phyloP scores from a whole-genome alignment of 2,329 filamentous ascomycete species.

The Xylaria arbuscula region DNA sequence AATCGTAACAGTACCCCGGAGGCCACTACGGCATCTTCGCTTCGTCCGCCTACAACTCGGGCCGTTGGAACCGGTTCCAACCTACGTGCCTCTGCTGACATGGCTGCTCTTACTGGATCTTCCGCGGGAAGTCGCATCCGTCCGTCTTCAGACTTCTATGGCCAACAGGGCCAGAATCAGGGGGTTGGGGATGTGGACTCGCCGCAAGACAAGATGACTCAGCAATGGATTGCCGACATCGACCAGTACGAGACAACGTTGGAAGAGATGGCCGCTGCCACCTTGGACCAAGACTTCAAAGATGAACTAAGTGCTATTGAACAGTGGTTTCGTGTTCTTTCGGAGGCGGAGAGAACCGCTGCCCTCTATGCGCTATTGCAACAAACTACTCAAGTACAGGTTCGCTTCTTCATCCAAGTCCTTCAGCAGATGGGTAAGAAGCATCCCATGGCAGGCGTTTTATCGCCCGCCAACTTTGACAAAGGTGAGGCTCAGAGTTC shows the following conservation, averaged over 20 bases:
- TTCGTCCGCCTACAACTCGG: conserved; percentile 84
- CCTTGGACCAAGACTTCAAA: conserved; percentile 99
- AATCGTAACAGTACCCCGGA: conserved; percentile 99
- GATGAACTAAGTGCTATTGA: conserved; percentile 98
- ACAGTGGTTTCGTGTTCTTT: conserved; percentile 98
- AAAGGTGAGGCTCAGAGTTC: conserved; percentile 73
- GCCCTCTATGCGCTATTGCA: conserved; percentile 95
- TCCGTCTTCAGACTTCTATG: conserved; percentile 95
- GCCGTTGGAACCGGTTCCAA: conserved; percentile 82
- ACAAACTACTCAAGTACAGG: conserved; percentile 98
- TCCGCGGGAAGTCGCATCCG: conserved; percentile 82
- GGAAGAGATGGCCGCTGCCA: conserved; percentile 98
- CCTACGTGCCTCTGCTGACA: conserved; percentile 94
- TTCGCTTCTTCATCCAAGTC: conserved; percentile 98
- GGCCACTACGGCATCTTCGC: conserved; percentile 81
- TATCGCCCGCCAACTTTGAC: conserved; percentile 96
- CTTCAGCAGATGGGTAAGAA: conserved; percentile 99
- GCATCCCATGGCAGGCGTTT: conserved; percentile 93
- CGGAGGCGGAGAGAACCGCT: conserved; percentile 94
- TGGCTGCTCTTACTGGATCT: conserved; percentile 81
- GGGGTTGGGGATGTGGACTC: conserved; percentile 79
- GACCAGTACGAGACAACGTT: conserved; percentile 99
- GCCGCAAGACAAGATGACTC: conserved; percentile 89
- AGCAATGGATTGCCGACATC: conserved; percentile 99
- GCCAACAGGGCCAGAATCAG: conserved; percentile 76